Base-by-base conservation (phyloP, 495 filamentous ascomycete species). In the Poronia punctata region DNA sequence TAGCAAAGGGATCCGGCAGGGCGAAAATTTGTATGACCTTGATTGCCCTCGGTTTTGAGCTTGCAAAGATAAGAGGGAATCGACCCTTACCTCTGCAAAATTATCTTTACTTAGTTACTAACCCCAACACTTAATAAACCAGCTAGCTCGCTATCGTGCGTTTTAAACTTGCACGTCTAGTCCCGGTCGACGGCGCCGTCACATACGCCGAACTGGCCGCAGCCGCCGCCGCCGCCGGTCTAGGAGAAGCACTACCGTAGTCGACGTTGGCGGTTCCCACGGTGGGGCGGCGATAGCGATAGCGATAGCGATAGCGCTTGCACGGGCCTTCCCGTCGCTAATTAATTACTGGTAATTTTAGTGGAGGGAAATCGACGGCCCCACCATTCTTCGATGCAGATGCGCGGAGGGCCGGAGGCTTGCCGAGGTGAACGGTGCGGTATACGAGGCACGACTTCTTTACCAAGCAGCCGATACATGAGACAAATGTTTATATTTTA, bases 231-330 rank as follows among this genome's bases (percentile, higher is more conserved):
- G 28, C 21, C 7, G 35, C 50, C 7, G 52, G 53, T 2, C 32
- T 66, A 5, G 31, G 49, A 20, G 48, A 56, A 18, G 35, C 7
- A 51, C 34, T 10, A 56, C 55, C 0, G 35, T 68, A 7, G 59
- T 70, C 18, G 68, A 74, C 45, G 51, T 76, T 6, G 72, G 70
- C 11, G 70, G 71, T 3, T 50, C 54, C 15, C 48, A 62, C 18
- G 70, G 71, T 0, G 56, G 64, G 27, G 61, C 68, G 25, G 35
- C 48, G 21, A 42, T 54, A 10, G 61, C 50, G 9, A 50, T 75
- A 10, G 64, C 65, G n/a, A n/a, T n/a, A n/a, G 35, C 48, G 21
- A 42, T 54, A 10, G 61, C 50, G 9, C 51, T 75, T n/a, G 64
- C 65, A 14, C 24, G 48, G 11, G 38, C 18, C 6, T 70, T 62